Percentiles rank a stretch among this genome's conserved stretches.
phyloP scores from a whole-genome alignment of 352 stramenopile species.

The Thalassiosira livingstoniorum region DNA sequence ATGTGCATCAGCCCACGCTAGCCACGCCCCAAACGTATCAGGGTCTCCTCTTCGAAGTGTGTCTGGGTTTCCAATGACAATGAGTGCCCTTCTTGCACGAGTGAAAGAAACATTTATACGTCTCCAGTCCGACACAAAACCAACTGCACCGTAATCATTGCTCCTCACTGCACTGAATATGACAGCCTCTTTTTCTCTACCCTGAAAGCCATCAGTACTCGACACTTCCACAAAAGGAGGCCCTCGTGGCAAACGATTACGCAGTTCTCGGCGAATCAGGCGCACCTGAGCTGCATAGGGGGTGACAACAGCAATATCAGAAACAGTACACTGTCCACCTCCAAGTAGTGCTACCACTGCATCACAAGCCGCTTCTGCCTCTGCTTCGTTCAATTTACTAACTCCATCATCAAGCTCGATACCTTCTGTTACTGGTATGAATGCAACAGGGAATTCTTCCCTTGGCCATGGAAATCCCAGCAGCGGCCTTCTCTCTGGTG shows the following conservation, averaged over 20 bases:
- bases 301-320: slow-evolving; percentile 87
- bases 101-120: slow-evolving; percentile 89
- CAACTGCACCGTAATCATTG: slow-evolving; percentile 84
- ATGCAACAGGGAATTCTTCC: slow-evolving; percentile 85
- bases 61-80: slow-evolving; percentile 87
- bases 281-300: slow-evolving; percentile 86
- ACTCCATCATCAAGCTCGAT: slow-evolving; percentile 84
- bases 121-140: slow-evolving; percentile 87
- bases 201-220: slow-evolving; percentile 89
- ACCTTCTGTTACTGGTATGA: slow-evolving; percentile 78
- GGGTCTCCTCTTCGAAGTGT: slow-evolving; percentile 81
- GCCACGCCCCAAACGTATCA: slow-evolving; percentile 84
- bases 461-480: slow-evolving; percentile 83
- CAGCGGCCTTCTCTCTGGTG: slow-evolving; percentile 80
- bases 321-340: slow-evolving; percentile 76
- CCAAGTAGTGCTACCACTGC: slow-evolving; percentile 73
- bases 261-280: slow-evolving; percentile 81
- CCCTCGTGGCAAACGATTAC: slow-evolving; percentile 66
- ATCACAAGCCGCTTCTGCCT: slow-evolving; percentile 79
- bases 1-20: slow-evolving; percentile 85
- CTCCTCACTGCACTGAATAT: slow-evolving; percentile 89
- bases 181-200: slow-evolving; percentile 88
- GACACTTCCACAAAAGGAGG: slow-evolving; percentile 86
- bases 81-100: slow-evolving; percentile 82
- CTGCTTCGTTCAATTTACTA: slow-evolving; percentile 83